A percentile compares a stretch with the other conserved stretches of the same genome.
Evolutionary conservation across 768 basidiomycete species (phyloP).

Genomic region (Russula vinacea): DNA sequence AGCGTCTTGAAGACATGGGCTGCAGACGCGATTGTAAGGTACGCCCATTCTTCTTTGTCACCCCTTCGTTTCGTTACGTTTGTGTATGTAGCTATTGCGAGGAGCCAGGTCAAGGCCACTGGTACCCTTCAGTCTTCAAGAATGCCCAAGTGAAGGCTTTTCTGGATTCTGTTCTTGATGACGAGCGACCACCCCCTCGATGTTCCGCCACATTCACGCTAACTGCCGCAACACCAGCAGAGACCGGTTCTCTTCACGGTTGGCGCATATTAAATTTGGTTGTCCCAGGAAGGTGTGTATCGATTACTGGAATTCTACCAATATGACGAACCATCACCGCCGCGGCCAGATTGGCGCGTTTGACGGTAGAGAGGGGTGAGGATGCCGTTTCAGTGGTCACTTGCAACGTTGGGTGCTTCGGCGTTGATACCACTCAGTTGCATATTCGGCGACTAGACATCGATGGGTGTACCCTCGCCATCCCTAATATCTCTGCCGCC

Average conservation of each 20-base stretch:
- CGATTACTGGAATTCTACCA: not conserved
- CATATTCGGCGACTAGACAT: conserved; percentile 21
- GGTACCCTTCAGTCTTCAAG: conserved; percentile 60
- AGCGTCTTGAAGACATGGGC: conserved; percentile 58
- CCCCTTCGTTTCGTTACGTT: not conserved
- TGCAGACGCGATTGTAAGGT: conserved; percentile 52
- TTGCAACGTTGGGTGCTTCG: conserved; percentile 34
- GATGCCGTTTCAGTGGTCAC: conserved; percentile 28
- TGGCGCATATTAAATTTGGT: conserved; percentile 58
- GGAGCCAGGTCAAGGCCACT: conserved; percentile 61
- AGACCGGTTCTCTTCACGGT: conserved; percentile 68
- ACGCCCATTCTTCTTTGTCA: conserved; percentile 28
- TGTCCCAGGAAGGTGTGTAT: conserved; percentile 64
- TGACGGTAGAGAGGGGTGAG: conserved; percentile 34
- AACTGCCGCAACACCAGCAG: conserved; percentile 65
- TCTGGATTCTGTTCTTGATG: conserved; percentile 41
- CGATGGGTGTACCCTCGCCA: conserved; percentile 7
- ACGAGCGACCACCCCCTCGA: not conserved
- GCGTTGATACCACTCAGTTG: conserved; percentile 6
- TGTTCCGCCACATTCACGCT: conserved; percentile 53
- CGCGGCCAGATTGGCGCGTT: conserved; percentile 41
- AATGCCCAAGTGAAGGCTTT: conserved; percentile 57
- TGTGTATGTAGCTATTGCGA: conserved; percentile 51
- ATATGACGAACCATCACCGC: not conserved
- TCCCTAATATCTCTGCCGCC: not conserved